phyloP scores from a whole-genome alignment of 225 moss, liverwort and hornwort genomes.

The Neckera pumila region DNA sequence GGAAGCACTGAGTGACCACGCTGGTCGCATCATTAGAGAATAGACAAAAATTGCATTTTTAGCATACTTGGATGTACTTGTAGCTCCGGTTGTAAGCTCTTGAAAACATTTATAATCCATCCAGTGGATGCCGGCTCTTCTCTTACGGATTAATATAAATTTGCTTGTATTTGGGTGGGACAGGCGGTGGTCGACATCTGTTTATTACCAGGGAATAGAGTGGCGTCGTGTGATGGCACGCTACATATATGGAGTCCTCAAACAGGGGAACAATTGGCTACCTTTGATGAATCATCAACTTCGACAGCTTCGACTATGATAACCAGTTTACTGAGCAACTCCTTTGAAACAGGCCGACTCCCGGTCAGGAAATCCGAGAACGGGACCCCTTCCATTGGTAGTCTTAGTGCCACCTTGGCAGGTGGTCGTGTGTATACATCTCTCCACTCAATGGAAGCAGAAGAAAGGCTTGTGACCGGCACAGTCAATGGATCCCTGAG shows the following conservation, averaged over 20 bases:
- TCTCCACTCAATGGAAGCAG: constrained; percentile 71
- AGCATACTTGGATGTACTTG: not conserved
- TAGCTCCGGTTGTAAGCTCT: not conserved
- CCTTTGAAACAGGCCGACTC: constrained; percentile 36
- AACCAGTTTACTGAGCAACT: constrained; percentile 7
- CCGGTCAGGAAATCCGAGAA: constrained; percentile 25
- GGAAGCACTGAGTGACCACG: not conserved
- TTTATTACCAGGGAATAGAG: constrained; percentile 55
- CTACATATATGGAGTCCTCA: constrained; percentile 67
- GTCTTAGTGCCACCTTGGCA: constrained; percentile 25
- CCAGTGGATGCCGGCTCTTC: not conserved
- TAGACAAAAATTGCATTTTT: not conserved
- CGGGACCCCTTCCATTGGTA: constrained; percentile 16
- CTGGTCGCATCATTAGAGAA: not conserved
- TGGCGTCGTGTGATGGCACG: constrained; percentile 85
- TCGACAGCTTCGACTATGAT: constrained; percentile 23
- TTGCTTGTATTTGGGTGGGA: not conserved
- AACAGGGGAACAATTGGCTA: constrained; percentile 55
- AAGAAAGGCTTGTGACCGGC: constrained; percentile 60
- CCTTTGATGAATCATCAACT: constrained; percentile 50
- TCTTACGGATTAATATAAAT: not conserved
- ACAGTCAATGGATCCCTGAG: constrained; percentile 65
- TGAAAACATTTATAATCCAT: not conserved
- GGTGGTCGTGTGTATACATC: constrained; percentile 58
- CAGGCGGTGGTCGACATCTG: constrained; percentile 75